Conservation (phyloP, 2,329 filamentous ascomycete species). For the Pseudocercospora ulei region DNA sequence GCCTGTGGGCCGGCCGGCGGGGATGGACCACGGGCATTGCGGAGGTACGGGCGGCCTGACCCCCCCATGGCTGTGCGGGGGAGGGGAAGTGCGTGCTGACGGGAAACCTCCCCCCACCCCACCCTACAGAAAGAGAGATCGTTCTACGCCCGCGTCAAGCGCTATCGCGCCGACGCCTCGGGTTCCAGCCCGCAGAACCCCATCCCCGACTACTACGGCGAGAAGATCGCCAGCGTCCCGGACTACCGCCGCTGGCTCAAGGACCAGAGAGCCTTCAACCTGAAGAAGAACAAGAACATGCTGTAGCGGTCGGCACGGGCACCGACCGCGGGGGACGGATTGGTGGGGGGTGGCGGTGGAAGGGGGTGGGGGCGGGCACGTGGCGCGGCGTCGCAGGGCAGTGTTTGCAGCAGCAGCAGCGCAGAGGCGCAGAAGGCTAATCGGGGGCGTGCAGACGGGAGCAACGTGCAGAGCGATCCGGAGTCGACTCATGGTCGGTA, state of each 20-base stretch:
- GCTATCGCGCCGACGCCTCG: conserved; percentile 81
- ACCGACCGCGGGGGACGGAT: too few species aligned
- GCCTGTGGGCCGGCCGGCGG: conserved; percentile 58
- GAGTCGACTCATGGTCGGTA: too few species aligned
- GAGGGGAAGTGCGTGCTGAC: conserved; percentile 11
- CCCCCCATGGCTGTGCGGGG: not conserved
- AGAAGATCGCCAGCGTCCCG: conserved; percentile 89
- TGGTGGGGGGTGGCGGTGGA: too few species aligned
- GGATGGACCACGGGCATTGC: conserved; percentile 57
- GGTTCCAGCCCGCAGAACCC: conserved; percentile 85
- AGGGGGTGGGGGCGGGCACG: too few species aligned
- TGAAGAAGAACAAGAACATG: conserved; percentile 65
- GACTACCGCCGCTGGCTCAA: conserved; percentile 94
- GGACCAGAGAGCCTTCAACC: conserved; percentile 90
- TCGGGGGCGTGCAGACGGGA: too few species aligned
- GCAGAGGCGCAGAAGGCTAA: too few species aligned
- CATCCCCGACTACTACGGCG: conserved; percentile 94
- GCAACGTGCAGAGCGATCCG: too few species aligned
- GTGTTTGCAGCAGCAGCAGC: too few species aligned
- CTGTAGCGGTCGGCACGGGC: too few species aligned
- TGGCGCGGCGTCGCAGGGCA: too few species aligned
- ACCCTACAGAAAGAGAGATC: conserved; percentile 77
- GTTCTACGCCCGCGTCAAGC: conserved; percentile 86
- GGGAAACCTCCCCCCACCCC: too few species aligned
- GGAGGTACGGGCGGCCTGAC: conserved; percentile 38